phyloP scores from a whole-genome alignment of 2,329 filamentous ascomycete species.

The Claviceps sp. region DNA sequence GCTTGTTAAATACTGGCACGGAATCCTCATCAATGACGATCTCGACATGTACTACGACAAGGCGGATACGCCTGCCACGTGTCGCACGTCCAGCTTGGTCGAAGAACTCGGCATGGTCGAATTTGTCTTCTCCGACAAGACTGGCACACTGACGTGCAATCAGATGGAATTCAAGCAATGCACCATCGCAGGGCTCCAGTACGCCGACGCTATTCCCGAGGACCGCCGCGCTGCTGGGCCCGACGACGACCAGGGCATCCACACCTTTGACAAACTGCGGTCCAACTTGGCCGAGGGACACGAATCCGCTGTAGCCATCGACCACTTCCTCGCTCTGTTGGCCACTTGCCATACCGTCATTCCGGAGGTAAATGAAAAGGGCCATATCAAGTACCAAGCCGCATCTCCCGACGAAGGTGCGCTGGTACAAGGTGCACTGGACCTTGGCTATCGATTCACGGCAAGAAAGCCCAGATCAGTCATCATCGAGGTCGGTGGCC shows the following conservation, averaged over 20 bases:
- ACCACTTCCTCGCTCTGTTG: slow-evolving; percentile 79
- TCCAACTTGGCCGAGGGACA: slow-evolving; percentile 51
- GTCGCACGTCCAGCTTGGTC: slow-evolving; percentile 88
- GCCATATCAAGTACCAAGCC: slow-evolving; percentile 90
- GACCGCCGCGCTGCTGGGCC: slow-evolving; percentile 70
- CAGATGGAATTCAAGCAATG: slow-evolving; percentile 98
- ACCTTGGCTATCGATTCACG: slow-evolving; percentile 77
- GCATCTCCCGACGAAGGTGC: slow-evolving; percentile 95
- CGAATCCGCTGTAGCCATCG: slow-evolving; percentile 35
- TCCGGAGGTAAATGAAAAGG: slow-evolving; percentile 71
- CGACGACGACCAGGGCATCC: slow-evolving; percentile 70
- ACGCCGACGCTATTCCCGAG: slow-evolving; percentile 82
- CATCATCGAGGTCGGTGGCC: slow-evolving; percentile 62
- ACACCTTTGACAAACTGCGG: slow-evolving; percentile 66
- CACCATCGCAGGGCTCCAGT: slow-evolving; percentile 85
- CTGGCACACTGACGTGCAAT: slow-evolving; percentile 92
- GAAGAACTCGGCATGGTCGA: slow-evolving; percentile 97
- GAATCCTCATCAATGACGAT: slow-evolving; percentile 94
- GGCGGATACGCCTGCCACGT: slow-evolving; percentile 89
- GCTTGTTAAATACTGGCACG: slow-evolving; percentile 95
- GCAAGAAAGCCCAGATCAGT: slow-evolving; percentile 84
- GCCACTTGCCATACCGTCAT: slow-evolving; percentile 95
- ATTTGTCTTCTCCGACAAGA: slow-evolving; percentile 98
- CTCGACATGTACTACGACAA: slow-evolving; percentile 96
- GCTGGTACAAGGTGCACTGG: slow-evolving; percentile 80